A percentile compares a stretch with the other conserved stretches of the same genome.
phyloP scores from a whole-genome alignment of 2,329 filamentous ascomycete species.

The Exophiala sideris region DNA sequence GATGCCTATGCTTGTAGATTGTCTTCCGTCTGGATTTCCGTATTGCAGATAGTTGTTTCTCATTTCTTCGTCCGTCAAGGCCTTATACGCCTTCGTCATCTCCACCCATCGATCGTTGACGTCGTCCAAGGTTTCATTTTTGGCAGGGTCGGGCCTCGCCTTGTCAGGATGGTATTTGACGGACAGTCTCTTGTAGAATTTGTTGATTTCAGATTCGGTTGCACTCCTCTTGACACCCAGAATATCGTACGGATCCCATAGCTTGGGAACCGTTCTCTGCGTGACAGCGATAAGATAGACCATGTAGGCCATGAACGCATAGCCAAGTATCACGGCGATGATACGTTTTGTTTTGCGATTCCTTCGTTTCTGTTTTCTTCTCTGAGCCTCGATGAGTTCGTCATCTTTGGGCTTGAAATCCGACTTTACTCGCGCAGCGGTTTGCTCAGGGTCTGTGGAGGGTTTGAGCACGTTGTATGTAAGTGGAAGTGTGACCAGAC shows the following conservation, averaged over 20 bases:
- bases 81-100: constrained; percentile 96
- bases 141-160: constrained; percentile 72
- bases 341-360: constrained; percentile 85
- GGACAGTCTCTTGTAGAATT: constrained; percentile 81
- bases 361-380: constrained; percentile 82
- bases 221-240: constrained; percentile 78
- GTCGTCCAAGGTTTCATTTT: constrained; percentile 82
- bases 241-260: constrained; percentile 98
- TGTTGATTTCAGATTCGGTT: constrained; percentile 87
- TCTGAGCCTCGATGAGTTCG: constrained; percentile 76
- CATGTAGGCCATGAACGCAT: constrained; percentile 84
- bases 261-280: constrained; percentile 65
- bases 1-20: constrained; percentile 96
- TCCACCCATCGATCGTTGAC: constrained; percentile 91
- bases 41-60: constrained; percentile 96
- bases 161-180: constrained; percentile 92
- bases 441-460: constrained; percentile 64
- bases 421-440: constrained; percentile 76
- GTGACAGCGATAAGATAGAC: constrained; percentile 83
- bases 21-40: constrained; percentile 95
- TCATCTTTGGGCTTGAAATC: constrained; percentile 78
- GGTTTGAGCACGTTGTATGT: constrained; percentile 84
- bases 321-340: constrained; percentile 71
- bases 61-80: constrained; percentile 93
- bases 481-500: constrained; percentile 82